phyloP scores from a whole-genome alignment of 306 rosid species.

The Cicer yamashitae region DNA sequence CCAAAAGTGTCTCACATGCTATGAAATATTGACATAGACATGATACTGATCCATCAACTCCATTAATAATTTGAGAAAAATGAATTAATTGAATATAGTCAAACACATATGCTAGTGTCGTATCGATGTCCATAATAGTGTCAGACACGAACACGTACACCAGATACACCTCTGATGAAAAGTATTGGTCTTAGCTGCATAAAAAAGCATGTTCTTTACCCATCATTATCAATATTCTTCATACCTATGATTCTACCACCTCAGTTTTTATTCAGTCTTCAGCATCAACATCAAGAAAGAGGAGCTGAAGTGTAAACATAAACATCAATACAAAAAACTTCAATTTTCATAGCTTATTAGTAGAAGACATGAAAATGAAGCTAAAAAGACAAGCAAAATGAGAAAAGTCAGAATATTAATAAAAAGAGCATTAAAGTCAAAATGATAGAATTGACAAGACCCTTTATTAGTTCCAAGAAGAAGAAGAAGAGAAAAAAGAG shows the following conservation, averaged over 20 bases:
- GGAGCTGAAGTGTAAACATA: conserved; percentile 41
- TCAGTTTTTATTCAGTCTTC: conserved; percentile 27
- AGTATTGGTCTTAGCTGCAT: background rate
- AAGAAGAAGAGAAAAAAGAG: conserved; percentile 36
- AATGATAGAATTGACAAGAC: conserved; percentile 32
- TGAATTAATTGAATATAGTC: too few relatives aligned
- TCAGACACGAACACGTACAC: too few relatives aligned
- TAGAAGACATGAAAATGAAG: conserved; percentile 9
- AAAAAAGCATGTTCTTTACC: background rate
- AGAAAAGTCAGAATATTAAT: conserved; percentile 1
- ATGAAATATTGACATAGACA: too few relatives aligned
- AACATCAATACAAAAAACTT: conserved; percentile 17
- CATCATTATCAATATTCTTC: background rate
- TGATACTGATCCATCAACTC: too few relatives aligned
- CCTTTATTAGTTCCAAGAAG: conserved; percentile 22
- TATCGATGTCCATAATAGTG: too few relatives aligned
- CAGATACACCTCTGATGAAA: too few relatives aligned
- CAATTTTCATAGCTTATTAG: conserved; percentile 11
- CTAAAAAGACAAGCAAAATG: background rate
- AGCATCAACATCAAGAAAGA: conserved; percentile 38
- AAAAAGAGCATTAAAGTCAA: conserved; percentile 28
- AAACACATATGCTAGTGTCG: too few relatives aligned
- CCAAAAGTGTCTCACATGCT: too few relatives aligned
- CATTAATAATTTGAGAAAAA: too few relatives aligned
- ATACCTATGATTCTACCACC: conserved; percentile 37